Evolutionary conservation across 192 early-diverging fungal species (phyloP), one percentile per base, ranked within the genome.

Genomic region (Gaertneriomyces semiglobifer): DNA sequence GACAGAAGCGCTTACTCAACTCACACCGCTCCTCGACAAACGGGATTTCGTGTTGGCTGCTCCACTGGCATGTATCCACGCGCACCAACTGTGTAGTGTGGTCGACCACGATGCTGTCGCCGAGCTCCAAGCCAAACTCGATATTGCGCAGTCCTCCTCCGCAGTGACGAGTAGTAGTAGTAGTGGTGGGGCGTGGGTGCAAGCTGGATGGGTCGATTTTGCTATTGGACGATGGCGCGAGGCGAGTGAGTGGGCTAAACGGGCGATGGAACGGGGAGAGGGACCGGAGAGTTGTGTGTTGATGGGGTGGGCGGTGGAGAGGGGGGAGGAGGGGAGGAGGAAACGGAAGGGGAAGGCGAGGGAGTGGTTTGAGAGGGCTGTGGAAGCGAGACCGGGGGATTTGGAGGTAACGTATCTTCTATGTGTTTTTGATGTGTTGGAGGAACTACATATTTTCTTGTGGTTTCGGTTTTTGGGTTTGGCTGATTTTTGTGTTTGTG

Each of bases 361-460:
- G n/a, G 42, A 56, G n/a, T 82, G 74, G 74, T 81, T 84, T 74
- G 80, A 84, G 33, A 71, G 72, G 33, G 76, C 70, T 3, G 56
- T 84, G 53, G 79, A 84, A 44, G 73, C 64, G 44, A 59, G 65
- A 52, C 68, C 76, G 38, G 63, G 70, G 18, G 72, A 80, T 63
- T 44, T 82, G 6, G 83, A 80, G 59, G 77, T 76, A 38, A 20
- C 42, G 7, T 19, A 14, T 68, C 16, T 7, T 19, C 9, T 61
- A 43, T 50, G 56, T 52, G 62, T 57, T 16, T 54, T 6, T 62
- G n/a, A 0, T 33, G 25, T 33, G 25, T 1, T 33, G 25, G 2
- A 33, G 25, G 25, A 33, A 33, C 25, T 33, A 33, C 25, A 0
- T 33, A 33, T 2, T 33, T 33, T 33, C 2, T 2, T 33, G 25